Conservation (phyloP, 805 yeast genomes). For the Sungouiozyma intestinalis region DNA sequence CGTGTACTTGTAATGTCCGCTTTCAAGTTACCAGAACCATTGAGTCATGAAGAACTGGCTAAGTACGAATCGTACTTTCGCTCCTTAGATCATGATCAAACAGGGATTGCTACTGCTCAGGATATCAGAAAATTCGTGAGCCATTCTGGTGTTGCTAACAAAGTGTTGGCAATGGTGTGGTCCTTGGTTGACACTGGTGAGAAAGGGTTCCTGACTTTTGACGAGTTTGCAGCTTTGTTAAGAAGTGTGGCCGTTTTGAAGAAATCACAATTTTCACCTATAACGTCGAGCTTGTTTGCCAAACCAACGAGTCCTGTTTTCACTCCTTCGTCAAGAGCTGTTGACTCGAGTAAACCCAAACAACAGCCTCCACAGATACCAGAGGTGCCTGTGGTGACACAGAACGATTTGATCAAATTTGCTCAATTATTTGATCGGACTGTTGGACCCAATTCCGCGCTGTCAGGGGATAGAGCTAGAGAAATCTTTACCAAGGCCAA, state of each 20-base stretch:
- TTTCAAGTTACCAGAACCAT: conserved; percentile 27
- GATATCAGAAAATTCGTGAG: conserved; percentile 74
- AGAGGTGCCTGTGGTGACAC: conserved; percentile 37
- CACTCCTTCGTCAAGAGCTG: neutral
- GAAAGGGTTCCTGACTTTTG: conserved; percentile 69
- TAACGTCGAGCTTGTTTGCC: conserved; percentile 34
- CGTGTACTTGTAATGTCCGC: neutral
- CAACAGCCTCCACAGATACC: conserved; percentile 11
- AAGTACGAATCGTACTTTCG: conserved; percentile 67
- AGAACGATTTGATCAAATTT: conserved; percentile 52
- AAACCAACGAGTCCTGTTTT: conserved; percentile 11
- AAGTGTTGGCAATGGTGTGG: conserved; percentile 82
- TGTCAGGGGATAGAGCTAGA: conserved; percentile 70
- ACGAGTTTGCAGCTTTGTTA: conserved; percentile 76
- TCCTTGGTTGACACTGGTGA: conserved; percentile 76
- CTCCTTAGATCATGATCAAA: conserved; percentile 62
- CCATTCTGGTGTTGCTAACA: conserved; percentile 71
- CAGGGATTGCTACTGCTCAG: conserved; percentile 81
- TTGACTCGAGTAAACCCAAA: conserved; percentile 15
- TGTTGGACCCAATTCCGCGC: conserved; percentile 16
- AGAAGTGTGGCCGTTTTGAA: conserved; percentile 85
- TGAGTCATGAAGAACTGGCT: conserved; percentile 64
- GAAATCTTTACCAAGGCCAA: conserved; percentile 83
- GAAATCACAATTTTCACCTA: conserved; percentile 39
- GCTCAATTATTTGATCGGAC: conserved; percentile 63